A percentile compares a stretch with the other conserved stretches of the same genome.
phyloP scores from a whole-genome alignment of 176 grass and related monocot genomes.

The Oryza punctata region DNA sequence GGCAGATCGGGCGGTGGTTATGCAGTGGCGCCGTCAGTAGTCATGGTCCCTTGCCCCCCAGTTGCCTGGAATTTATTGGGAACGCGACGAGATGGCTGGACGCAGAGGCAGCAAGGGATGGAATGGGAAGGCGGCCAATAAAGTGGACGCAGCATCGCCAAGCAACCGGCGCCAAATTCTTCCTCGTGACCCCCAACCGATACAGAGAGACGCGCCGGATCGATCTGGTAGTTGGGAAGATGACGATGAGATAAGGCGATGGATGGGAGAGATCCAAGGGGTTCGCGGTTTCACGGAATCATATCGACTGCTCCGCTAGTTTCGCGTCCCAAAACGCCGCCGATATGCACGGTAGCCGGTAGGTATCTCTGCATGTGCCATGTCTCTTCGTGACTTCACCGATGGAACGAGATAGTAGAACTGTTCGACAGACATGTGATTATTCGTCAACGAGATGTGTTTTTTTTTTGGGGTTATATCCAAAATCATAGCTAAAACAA shows the following conservation, averaged over 20 bases:
- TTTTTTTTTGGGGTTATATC: background rate
- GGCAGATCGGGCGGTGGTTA: too few species aligned
- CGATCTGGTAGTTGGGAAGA: background rate
- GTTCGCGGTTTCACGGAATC: background rate
- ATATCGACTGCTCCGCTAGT: background rate
- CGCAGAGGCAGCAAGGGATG: background rate
- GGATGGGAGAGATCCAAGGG: background rate
- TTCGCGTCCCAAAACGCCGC: background rate
- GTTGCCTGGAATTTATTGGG: background rate
- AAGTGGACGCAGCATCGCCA: conserved; percentile 22
- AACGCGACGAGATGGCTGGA: background rate
- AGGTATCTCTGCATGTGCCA: background rate
- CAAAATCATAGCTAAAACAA: background rate
- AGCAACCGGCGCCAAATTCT: background rate
- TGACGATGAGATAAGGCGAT: background rate
- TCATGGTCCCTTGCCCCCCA: background rate
- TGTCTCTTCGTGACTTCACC: too few species aligned
- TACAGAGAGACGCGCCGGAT: background rate
- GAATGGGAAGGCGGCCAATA: conserved; percentile 33
- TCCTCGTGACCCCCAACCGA: background rate
- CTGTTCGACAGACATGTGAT: too few species aligned
- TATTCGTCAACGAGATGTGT: too few species aligned
- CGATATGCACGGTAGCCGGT: background rate
- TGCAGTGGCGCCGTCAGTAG: background rate
- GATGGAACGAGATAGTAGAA: too few species aligned